phyloP scores from a whole-genome alignment of 1,139 yeast species.

The Arxiozyma bovina region DNA sequence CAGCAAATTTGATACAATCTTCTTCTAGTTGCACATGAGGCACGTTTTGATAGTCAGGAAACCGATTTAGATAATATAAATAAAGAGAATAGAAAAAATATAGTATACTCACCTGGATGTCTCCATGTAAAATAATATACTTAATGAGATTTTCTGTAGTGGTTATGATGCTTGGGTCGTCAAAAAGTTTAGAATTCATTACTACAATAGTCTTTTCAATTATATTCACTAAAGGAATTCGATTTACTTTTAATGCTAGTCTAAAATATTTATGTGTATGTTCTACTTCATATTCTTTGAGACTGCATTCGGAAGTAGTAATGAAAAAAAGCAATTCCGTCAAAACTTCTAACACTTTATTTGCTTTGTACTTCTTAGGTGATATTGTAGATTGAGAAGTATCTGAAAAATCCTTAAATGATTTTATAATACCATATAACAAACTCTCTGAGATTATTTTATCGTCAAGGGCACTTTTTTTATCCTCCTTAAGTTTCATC shows the following conservation, averaged over 20 bases:
- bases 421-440: background rate
- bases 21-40: background rate
- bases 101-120: slow-evolving; percentile 11
- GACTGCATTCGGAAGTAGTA: background rate
- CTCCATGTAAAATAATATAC: slow-evolving; percentile 17
- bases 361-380: background rate
- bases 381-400: background rate
- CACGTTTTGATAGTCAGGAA: background rate
- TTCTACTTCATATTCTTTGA: background rate
- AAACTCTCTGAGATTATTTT: background rate
- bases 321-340: background rate
- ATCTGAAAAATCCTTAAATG: background rate
- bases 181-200: slow-evolving; percentile 11
- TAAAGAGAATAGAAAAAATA: slow-evolving; percentile 9
- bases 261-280: background rate
- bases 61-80: background rate
- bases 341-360: background rate
- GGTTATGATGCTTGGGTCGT: slow-evolving; percentile 12
- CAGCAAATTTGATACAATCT: background rate
- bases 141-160: slow-evolving; percentile 13
- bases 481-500: background rate
- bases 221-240: slow-evolving; percentile 8
- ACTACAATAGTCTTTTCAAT: slow-evolving; percentile 18
- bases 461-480: background rate
- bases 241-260: background rate